A percentile compares a stretch with the other conserved stretches of the same genome.
Conservation (phyloP, 2,329 filamentous ascomycete species). For the Beauveria varroae region DNA sequence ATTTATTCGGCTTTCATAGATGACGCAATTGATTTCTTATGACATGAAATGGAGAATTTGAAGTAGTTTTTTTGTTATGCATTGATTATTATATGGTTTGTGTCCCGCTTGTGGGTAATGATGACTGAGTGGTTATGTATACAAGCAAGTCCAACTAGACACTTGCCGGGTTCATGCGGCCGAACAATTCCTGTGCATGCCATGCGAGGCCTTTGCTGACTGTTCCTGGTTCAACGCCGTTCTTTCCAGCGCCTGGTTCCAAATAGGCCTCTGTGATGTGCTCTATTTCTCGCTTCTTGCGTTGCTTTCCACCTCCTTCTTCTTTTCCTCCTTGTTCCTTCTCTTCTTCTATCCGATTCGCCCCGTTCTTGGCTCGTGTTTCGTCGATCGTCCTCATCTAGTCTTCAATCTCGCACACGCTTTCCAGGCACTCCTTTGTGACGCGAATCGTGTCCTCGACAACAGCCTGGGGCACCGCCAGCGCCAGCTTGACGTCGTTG, state of each 20-base stretch:
- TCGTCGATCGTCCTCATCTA: background rate
- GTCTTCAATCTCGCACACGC: conserved; percentile 34
- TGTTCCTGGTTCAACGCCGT: background rate
- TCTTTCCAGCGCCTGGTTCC: background rate
- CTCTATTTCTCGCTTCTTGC: too few relatives aligned
- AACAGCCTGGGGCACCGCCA: conserved; percentile 53
- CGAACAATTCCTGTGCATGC: background rate
- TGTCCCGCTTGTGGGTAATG: background rate
- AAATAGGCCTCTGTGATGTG: too few relatives aligned
- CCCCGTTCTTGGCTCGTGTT: too few relatives aligned
- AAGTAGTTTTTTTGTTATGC: background rate
- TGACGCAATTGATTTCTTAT: conserved; percentile 24
- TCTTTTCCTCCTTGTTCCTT: background rate
- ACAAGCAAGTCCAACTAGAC: conserved; percentile 6
- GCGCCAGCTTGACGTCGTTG: conserved; percentile 24
- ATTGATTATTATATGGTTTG: background rate
- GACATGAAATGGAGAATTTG: background rate
- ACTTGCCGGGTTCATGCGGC: background rate
- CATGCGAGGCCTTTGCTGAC: too few relatives aligned
- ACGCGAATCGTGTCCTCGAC: conserved; percentile 55
- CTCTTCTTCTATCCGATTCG: too few relatives aligned
- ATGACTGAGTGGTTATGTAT: background rate
- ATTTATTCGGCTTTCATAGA: conserved; percentile 22
- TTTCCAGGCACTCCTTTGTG: conserved; percentile 51
- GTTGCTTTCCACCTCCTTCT: background rate